Evolutionary conservation across 768 basidiomycete genomes (phyloP).

Genomic region (Tricholoma hemisulphureum): DNA sequence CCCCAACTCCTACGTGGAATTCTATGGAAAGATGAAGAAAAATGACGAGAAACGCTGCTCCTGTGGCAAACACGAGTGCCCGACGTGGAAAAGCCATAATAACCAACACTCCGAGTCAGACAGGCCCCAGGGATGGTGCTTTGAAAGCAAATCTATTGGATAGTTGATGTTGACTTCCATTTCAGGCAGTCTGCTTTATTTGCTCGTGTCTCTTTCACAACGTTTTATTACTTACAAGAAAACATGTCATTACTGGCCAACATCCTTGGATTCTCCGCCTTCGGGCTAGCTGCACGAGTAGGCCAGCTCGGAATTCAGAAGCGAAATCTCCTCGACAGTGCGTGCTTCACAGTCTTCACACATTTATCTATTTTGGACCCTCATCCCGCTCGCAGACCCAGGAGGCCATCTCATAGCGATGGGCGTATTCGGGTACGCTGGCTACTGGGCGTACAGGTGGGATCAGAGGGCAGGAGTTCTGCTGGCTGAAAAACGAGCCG

Average conservation of each 20-base stretch:
- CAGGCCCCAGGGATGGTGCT: background rate
- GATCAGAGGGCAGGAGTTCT: constrained; percentile 61
- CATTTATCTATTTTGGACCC: background rate
- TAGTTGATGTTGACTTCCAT: background rate
- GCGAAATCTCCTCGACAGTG: constrained; percentile 77
- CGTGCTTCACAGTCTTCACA: constrained; percentile 31
- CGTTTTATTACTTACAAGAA: constrained; percentile 2
- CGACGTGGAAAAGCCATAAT: background rate
- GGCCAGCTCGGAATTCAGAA: constrained; percentile 87
- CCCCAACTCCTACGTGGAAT: background rate
- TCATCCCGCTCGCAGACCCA: constrained; percentile 51
- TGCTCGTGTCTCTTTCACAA: background rate
- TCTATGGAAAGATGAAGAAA: background rate
- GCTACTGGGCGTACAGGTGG: constrained; percentile 74
- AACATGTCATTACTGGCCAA: constrained; percentile 65
- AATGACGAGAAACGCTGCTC: background rate
- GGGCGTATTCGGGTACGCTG: constrained; percentile 65
- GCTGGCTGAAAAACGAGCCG: constrained; percentile 59
- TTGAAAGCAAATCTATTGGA: background rate
- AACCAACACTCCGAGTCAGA: background rate
- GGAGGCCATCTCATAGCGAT: constrained; percentile 69
- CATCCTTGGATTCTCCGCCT: constrained; percentile 73
- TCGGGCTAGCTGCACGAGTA: constrained; percentile 80
- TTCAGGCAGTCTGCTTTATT: background rate
- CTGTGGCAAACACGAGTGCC: background rate